Conservation (phyloP, 768 basidiomycete genomes). For the Auricularia sp. region DNA sequence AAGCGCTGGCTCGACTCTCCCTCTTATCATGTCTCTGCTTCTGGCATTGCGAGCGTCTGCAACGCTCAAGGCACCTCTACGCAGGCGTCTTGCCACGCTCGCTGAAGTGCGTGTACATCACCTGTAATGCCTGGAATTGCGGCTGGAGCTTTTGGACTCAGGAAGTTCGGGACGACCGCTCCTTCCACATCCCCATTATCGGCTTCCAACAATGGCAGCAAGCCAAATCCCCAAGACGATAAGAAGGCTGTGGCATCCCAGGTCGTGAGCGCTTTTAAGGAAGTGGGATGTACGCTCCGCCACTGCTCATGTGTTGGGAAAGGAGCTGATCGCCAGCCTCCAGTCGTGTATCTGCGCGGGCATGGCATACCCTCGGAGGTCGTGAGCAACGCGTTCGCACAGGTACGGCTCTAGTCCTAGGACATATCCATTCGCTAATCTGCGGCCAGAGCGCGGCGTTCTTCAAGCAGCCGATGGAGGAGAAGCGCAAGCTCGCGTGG, state of each 20-base stretch:
- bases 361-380: constrained; percentile 57
- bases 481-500: constrained; percentile 69
- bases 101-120: constrained; percentile 13
- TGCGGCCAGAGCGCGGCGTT: constrained; percentile 61
- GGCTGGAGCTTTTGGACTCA: background rate
- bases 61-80: background rate
- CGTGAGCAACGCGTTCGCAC: constrained; percentile 51
- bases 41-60: background rate
- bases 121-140: background rate
- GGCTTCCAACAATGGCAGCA: constrained; percentile 62
- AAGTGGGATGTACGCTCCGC: constrained; percentile 18
- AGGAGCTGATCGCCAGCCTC: constrained; percentile 14
- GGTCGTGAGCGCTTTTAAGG: constrained; percentile 69
- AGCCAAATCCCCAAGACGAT: constrained; percentile 41
- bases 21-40: background rate
- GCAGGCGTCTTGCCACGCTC: constrained; percentile 10
- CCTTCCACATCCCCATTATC: constrained; percentile 64
- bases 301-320: background rate
- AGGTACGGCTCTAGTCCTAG: constrained; percentile 32
- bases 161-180: constrained; percentile 27
- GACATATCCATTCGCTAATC: constrained; percentile 8
- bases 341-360: constrained; percentile 65
- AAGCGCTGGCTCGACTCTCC: background rate
- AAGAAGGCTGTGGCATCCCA: constrained; percentile 54
- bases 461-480: constrained; percentile 52